These are phyloP conservation scores for Cardiospermum halicacabum DNA, from an alignment of 345 rosid species.

Conservation along the genomic window DNA sequence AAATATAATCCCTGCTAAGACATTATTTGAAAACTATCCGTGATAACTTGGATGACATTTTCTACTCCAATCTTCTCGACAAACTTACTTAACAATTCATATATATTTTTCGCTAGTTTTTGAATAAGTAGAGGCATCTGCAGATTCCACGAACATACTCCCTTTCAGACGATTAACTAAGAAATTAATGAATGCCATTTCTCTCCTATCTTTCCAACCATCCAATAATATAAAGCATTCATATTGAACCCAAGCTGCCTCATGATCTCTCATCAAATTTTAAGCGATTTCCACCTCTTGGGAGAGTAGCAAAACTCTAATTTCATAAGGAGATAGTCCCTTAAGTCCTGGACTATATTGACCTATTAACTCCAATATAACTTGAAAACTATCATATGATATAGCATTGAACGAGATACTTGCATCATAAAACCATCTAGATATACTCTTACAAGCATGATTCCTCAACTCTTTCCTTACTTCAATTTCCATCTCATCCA, in stretches of 20 bases:
- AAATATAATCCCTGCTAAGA: background rate
- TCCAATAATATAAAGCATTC: too few relatives aligned
- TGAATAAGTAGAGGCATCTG: slow-evolving; percentile 9
- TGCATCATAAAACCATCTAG: background rate
- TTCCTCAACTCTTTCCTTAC: background rate
- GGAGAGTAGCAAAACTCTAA: too few relatives aligned
- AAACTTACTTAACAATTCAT: background rate
- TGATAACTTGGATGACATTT: slow-evolving; percentile 13
- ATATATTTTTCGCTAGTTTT: slow-evolving; percentile 3
- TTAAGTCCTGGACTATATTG: background rate
- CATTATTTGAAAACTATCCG: background rate
- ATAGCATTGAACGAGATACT: background rate
- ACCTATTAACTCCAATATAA: background rate
- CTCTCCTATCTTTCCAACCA: slow-evolving; percentile 17
- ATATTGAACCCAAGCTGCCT: slow-evolving; percentile 20
- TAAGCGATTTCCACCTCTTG: slow-evolving; percentile 3
- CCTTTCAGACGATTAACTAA: background rate
- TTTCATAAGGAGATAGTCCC: background rate
- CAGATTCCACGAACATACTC: background rate
- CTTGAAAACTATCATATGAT: background rate
- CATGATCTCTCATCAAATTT: slow-evolving; percentile 2
- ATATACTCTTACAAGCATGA: background rate
- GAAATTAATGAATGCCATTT: slow-evolving; percentile 11
- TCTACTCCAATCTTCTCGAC: background rate
- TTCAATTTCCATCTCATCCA: background rate